Evolutionary conservation across 108 stramenopile genomes (phyloP).

Genomic region (Nitzschia inconspicua): DNA sequence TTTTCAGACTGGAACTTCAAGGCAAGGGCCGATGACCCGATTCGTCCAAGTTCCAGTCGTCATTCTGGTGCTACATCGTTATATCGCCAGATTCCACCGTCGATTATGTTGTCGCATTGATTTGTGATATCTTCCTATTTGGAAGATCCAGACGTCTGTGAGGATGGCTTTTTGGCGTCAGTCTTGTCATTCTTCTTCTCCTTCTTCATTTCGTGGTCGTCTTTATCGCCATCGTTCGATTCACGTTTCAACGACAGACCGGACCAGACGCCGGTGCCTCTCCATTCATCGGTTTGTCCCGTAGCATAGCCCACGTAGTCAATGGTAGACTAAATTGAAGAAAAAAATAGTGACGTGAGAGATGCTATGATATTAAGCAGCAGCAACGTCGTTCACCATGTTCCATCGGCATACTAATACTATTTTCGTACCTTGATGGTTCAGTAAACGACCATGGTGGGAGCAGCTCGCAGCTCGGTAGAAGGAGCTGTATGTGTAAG

Average conservation of each 20-base stretch:
- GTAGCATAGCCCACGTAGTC: slow-evolving; percentile 67
- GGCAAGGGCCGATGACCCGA: too few species aligned
- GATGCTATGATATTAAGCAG: not conserved
- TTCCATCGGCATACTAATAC: not conserved
- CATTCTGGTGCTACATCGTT: too few species aligned
- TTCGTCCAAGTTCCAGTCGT: too few species aligned
- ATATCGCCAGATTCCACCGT: too few species aligned
- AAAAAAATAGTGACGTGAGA: too few species aligned
- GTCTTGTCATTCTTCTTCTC: not conserved
- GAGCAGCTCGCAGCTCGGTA: slow-evolving; percentile 49
- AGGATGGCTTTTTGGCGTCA: slow-evolving; percentile 4
- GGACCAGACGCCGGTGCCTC: slow-evolving; percentile 75
- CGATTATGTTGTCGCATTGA: not conserved
- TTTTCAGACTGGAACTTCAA: too few species aligned
- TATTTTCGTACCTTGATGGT: slow-evolving; percentile 73
- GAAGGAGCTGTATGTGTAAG: slow-evolving; percentile 14
- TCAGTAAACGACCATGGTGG: slow-evolving; percentile 88
- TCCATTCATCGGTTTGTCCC: slow-evolving; percentile 73
- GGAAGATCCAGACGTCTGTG: not conserved
- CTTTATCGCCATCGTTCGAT: not conserved
- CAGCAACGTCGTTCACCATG: not conserved
- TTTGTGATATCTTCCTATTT: not conserved
- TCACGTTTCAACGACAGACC: slow-evolving; percentile 57
- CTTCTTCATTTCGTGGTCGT: not conserved
- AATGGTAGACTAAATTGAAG: slow-evolving; percentile 44